phyloP scores from a whole-genome alignment of 495 filamentous ascomycete species.

The Penicillium canariense region DNA sequence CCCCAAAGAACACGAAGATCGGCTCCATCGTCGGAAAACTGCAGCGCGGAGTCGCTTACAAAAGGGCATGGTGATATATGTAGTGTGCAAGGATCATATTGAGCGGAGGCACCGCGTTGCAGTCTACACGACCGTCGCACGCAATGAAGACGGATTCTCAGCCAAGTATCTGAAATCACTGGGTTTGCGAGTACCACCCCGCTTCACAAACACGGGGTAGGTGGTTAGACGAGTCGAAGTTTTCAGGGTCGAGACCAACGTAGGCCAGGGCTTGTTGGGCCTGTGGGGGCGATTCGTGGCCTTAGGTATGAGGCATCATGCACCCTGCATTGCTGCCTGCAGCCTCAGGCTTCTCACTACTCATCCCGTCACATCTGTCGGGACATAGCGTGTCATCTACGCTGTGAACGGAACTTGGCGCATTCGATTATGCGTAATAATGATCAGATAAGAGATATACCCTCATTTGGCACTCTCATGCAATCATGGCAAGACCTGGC shows the following conservation, averaged over 20 bases:
- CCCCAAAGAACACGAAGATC: not conserved
- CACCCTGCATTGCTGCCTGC: not conserved
- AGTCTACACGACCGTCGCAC: not conserved
- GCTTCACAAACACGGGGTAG: no score
- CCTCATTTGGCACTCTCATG: not conserved
- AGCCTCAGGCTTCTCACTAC: not conserved
- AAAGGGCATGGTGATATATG: constrained; percentile 15
- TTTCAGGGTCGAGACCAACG: not conserved
- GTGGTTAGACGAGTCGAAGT: not conserved
- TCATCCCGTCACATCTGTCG: not conserved
- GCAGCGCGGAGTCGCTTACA: constrained; percentile 15
- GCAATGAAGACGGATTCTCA: no score
- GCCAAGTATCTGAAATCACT: no score
- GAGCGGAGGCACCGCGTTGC: not conserved
- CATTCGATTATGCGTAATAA: not conserved
- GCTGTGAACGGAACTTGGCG: not conserved
- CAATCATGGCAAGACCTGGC: not conserved
- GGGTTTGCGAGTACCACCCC: no score
- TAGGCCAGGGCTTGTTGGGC: not conserved
- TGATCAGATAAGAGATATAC: not conserved
- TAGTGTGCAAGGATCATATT: constrained; percentile 6
- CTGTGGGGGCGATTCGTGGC: not conserved
- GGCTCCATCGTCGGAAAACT: constrained; percentile 17
- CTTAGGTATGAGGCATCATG: not conserved
- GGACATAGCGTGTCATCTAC: not conserved